Evolutionary conservation across 768 basidiomycete genomes (phyloP), one percentile per base, ranked within the genome.

Genomic region (Jaapia argillacea): DNA sequence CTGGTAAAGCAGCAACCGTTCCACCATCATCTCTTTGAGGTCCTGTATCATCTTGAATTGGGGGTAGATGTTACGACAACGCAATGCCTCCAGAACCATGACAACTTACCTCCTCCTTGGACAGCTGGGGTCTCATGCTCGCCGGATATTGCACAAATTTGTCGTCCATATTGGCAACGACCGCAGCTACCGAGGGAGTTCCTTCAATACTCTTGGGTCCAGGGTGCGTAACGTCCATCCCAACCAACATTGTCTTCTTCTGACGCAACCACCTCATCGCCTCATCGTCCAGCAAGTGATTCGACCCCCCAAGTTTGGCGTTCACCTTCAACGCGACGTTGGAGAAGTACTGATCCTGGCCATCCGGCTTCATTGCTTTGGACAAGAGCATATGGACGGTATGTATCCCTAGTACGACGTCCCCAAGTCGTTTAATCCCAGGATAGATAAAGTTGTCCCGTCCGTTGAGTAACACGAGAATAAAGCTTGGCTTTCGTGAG

Each of bases 191-290:
- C 0, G 85, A 87, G 2, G 88, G 88, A 1, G 85, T 80, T 2
- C 87, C 88, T 2, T 69, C 69, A 41, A 66, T 57, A 49, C 81
- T 83, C 4, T 63, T 70, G 1, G 82, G 81, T 1, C 82, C 74
- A 3, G 86, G 84, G 49, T 90, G 86, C 0, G 85, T 89, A 0
- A 87, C 85, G 53, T 90, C 86, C 49, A 87, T 85, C 0, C 88
- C 88, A 3, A 91, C 79, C 54, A 91, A 63, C 81, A 91, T 90
- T 6, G 87, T 89, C 42, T 70, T 71, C 50, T 70, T 68, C 58
- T 73, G 73, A 1, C 58, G 74, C 38, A 89, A 61, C 85, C 85
- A 89, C 27, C 47, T 51, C 70, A 81, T 75, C 1, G 75, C 72
- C 1, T 46, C 52, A 0, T 65, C 56, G 25, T 81, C 79, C 6